These are phyloP conservation scores for Russula lepida DNA, from an alignment of 768 basidiomycete species.

Conservation along the genomic window DNA sequence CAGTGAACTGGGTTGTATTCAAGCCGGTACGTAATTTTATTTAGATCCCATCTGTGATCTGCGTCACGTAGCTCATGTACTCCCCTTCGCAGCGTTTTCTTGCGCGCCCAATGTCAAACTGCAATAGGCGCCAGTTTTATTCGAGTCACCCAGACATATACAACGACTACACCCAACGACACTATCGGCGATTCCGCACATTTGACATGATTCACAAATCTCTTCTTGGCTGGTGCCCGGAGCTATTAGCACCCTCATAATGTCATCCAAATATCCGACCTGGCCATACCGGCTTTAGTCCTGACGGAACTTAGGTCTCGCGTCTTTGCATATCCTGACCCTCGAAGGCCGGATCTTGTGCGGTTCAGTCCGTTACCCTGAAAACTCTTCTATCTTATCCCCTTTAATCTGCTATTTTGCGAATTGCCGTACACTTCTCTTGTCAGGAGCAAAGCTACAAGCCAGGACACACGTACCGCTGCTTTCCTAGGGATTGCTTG, in stretches of 20 bases:
- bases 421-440: conserved; percentile 6
- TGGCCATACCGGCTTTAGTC: conserved; percentile 7
- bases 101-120: conserved; percentile 8
- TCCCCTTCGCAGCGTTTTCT: background rate
- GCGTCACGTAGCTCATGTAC: conserved; percentile 7
- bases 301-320: conserved; percentile 10
- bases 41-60: background rate
- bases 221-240: conserved; percentile 4
- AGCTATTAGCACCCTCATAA: conserved; percentile 7
- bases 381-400: background rate
- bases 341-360: conserved; percentile 12
- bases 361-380: background rate
- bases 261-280: conserved; percentile 17
- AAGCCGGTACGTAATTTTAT: background rate
- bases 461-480: background rate
- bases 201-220: conserved; percentile 13
- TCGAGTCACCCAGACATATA: conserved; percentile 19
- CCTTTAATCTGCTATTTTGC: conserved; percentile 17
- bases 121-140: conserved; percentile 5
- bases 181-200: background rate
- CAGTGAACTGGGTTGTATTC: background rate
- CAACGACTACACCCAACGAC: conserved; percentile 14
- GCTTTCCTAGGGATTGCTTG: conserved; percentile 13
- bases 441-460: background rate
- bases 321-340: conserved; percentile 7